phyloP scores from a whole-genome alignment of 176 grass and related monocot species.

The Oryza brachyantha region DNA sequence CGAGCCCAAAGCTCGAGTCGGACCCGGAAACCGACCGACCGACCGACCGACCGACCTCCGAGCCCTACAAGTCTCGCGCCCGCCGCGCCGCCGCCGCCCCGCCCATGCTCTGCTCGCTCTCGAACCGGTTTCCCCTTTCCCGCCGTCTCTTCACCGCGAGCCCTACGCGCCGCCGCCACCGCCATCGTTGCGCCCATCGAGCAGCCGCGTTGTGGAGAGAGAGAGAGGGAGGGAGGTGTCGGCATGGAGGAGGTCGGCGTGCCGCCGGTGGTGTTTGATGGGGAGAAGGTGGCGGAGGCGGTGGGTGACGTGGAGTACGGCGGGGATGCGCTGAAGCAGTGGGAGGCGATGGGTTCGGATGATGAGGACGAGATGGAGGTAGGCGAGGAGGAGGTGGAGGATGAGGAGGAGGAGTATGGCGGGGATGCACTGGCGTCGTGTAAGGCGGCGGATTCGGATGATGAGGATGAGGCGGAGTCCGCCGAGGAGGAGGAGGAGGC shows the following conservation, averaged over 20 bases:
- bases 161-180: too few species aligned
- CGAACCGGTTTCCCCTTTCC: background rate
- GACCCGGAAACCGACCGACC: background rate
- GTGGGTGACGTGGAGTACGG: background rate
- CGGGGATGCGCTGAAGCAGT: background rate
- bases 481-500: background rate
- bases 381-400: background rate
- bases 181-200: background rate
- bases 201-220: background rate
- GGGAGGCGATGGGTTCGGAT: background rate
- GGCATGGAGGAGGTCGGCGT: background rate
- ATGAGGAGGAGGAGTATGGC: too few species aligned
- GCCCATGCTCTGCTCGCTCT: background rate
- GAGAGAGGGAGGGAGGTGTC: too few species aligned
- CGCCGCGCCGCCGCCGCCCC: too few species aligned
- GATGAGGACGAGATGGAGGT: background rate
- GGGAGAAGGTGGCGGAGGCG: background rate
- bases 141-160: too few species aligned
- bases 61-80: background rate
- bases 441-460: too few species aligned
- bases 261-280: background rate
- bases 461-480: background rate
- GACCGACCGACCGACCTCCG: background rate
- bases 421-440: too few species aligned
- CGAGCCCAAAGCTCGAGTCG: background rate